Conservation (phyloP, 2,329 filamentous ascomycete species). For the Aspergillus sp. region DNA sequence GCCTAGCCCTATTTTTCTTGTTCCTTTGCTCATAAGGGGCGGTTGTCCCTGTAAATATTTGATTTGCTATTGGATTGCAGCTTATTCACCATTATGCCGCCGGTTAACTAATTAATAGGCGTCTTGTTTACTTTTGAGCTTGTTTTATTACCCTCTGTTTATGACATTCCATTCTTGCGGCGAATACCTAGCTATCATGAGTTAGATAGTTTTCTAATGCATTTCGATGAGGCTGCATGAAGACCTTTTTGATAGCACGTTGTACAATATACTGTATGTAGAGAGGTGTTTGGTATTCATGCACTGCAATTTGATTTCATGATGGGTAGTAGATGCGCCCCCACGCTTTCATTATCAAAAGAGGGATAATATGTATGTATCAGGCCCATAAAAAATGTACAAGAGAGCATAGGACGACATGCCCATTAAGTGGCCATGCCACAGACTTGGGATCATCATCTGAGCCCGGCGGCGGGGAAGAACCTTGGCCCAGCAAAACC, state of each 20-base stretch:
- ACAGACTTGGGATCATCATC: conserved; percentile 35
- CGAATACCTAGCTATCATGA: neutral
- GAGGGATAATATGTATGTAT: neutral
- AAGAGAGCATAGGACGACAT: neutral
- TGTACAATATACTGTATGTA: neutral
- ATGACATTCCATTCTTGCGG: neutral
- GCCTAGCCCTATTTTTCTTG: conserved; percentile 8
- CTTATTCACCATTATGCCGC: conserved; percentile 8
- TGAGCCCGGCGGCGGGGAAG: conserved; percentile 68
- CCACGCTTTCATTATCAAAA: neutral
- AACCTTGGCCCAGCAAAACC: conserved; percentile 85
- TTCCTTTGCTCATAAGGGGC: conserved; percentile 3
- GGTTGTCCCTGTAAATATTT: conserved; percentile 22
- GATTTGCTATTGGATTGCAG: conserved; percentile 13
- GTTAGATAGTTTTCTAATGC: conserved; percentile 1
- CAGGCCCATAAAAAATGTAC: neutral
- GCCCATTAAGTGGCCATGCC: neutral
- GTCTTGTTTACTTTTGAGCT: conserved; percentile 4
- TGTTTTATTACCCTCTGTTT: conserved; percentile 6
- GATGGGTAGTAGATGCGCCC: neutral
- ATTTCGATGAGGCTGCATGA: neutral
- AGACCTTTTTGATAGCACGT: neutral
- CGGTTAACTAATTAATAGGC: neutral
- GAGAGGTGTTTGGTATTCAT: neutral
- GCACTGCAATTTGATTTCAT: neutral